Base-by-base conservation (phyloP, 257 asterid genomes). In the Dorcoceras hygrometricum region DNA sequence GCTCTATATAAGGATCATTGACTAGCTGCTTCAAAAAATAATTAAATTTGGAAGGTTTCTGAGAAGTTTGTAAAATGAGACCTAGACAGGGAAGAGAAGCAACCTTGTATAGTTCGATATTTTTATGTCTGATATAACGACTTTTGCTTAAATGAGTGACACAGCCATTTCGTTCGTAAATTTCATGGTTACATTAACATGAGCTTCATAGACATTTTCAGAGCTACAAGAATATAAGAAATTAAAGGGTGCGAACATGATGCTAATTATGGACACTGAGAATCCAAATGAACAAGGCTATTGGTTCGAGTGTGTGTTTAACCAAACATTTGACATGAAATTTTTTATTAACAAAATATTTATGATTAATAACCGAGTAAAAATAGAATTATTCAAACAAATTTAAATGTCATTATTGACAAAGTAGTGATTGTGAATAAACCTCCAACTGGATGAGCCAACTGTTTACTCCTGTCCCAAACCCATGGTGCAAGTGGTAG, bases 401-500 rank as follows among this genome's bases (percentile, higher is more conserved):
- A 61, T 19, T 43, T 32, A 61, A 32, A 20, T 31, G 51, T 16
- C n/a, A 61, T 19, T 26, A 32, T 28, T 63, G 56, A 23, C 75
- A 23, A 59, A 22, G 18, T 62, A 34, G 22, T 22, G 50, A 39
- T 12, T 11, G 50, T 39, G n/a, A 39, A 39, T 39, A 39, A 18
- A 91, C 98, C 96, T 91, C 98, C 76, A 91, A 79, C 34, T 85
- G 76, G 61, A 91, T 55, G 56, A 91, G 82, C 98, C 98, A 91
- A 77, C 87, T 89, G 68, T 81, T 84, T 29, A 86, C 84, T 60
- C 96, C 96, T 0, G 80, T 67, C 36, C 98, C 96, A 60, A 62
- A 89, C 60, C 98, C 98, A 0, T 76, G 84, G 73, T 89, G 84
- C 55, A 89, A 54, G 82, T 91, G 98, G 76, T 91, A 91, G 63